Evolutionary conservation across 2,329 filamentous ascomycete genomes (phyloP).

Genomic region (Colletotrichum tofieldiae): DNA sequence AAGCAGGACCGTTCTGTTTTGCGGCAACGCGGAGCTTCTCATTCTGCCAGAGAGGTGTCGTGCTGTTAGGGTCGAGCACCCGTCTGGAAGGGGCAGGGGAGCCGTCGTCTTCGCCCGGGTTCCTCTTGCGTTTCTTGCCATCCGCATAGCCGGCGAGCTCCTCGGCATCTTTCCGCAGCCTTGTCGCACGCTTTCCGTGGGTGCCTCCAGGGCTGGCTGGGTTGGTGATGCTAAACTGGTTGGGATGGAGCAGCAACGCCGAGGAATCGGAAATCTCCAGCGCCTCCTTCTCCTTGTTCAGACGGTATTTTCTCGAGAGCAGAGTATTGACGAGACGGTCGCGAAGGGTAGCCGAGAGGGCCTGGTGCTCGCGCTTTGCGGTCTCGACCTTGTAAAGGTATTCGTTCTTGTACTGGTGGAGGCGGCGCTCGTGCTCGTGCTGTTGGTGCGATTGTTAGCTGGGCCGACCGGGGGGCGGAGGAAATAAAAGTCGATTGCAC

Average conservation of each 20-base stretch:
- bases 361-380: constrained; percentile 73
- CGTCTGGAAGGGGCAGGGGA: constrained; percentile 73
- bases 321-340: constrained; percentile 77
- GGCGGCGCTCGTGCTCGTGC: constrained; percentile 76
- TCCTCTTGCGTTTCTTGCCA: constrained; percentile 75
- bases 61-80: constrained; percentile 69
- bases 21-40: constrained; percentile 69
- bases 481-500: constrained; percentile 48
- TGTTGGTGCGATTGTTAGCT: constrained; percentile 50
- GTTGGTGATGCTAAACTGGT: constrained; percentile 77
- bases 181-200: constrained; percentile 75
- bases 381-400: constrained; percentile 75
- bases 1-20: constrained; percentile 72
- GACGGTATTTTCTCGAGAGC: constrained; percentile 74
- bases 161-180: constrained; percentile 73
- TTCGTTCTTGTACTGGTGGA: constrained; percentile 72
- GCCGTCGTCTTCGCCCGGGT: constrained; percentile 73
- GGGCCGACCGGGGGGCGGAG: not conserved
- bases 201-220: constrained; percentile 75
- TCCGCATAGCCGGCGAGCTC: constrained; percentile 70
- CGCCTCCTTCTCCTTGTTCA: constrained; percentile 78
- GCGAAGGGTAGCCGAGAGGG: constrained; percentile 73
- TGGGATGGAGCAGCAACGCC: constrained; percentile 76
- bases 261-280: constrained; percentile 78
- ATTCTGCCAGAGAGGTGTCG: constrained; percentile 74